phyloP scores from a whole-genome alignment of 2,329 filamentous ascomycete species.

The Colletotrichum sp. region DNA sequence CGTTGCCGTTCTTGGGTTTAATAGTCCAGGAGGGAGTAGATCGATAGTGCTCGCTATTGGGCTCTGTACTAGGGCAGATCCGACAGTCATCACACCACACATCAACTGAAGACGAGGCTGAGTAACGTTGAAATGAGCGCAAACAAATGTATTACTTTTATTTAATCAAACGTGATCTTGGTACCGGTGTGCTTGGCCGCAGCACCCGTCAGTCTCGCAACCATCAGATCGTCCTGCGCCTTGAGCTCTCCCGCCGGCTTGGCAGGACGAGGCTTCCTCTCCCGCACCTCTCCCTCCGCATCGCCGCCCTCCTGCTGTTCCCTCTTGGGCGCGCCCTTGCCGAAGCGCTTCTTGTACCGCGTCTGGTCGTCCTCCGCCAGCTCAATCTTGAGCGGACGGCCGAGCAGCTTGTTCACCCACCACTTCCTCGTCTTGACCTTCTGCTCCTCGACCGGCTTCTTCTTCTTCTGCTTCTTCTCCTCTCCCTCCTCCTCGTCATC shows the following conservation, averaged over 20 bases:
- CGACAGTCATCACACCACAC: too few species aligned
- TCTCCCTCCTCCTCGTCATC: slow-evolving; percentile 38
- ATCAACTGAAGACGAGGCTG: too few species aligned
- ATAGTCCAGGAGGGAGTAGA: too few species aligned
- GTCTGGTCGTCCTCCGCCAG: slow-evolving; percentile 90
- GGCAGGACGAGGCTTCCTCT: slow-evolving; percentile 40
- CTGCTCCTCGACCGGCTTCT: slow-evolving; percentile 37
- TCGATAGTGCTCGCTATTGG: too few species aligned
- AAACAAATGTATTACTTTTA: neutral
- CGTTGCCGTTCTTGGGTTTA: too few species aligned
- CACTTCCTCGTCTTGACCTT: slow-evolving; percentile 71
- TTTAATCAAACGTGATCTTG: slow-evolving; percentile 81
- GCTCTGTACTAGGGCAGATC: too few species aligned
- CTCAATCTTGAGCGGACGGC: slow-evolving; percentile 84
- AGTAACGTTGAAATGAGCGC: neutral
- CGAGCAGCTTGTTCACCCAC: slow-evolving; percentile 86
- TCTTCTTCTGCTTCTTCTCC: slow-evolving; percentile 37
- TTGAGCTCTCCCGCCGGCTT: slow-evolving; percentile 32
- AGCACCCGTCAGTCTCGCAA: slow-evolving; percentile 75
- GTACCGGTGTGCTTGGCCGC: slow-evolving; percentile 81
- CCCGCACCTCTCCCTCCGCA: slow-evolving; percentile 21
- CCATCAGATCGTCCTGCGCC: slow-evolving; percentile 51
- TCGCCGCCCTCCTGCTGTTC: slow-evolving; percentile 30
- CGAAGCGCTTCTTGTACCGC: slow-evolving; percentile 93
- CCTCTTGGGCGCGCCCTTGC: slow-evolving; percentile 67